Base-by-base conservation (phyloP, 2,329 filamentous ascomycete species). In the Talaromyces amestolkiae region DNA sequence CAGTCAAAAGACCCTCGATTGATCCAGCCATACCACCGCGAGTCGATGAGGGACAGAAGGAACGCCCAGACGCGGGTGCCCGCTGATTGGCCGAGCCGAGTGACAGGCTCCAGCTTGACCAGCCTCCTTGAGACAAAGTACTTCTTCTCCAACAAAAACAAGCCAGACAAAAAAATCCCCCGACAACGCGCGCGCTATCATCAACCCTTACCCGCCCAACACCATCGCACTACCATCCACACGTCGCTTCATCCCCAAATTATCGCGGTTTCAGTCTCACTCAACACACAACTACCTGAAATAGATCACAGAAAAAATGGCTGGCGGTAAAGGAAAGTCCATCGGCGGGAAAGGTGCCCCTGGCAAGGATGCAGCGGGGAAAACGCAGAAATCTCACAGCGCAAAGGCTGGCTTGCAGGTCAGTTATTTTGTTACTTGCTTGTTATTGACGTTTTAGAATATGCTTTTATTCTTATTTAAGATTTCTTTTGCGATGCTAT, bases 331-430 rank as follows among this genome's bases (percentile, higher is more conserved):
- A 86, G 93, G 93, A 86, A 96, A 93, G 85, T 92, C 89, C 70
- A 87, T 90, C 72, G 93, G 93, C 74, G 93, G 93, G 77, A 97
- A 96, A 88, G 93, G 90, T 66, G 91, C 91, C 74, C 91, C 91
- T 73, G 65, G 65, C 65, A 95, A 95, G 85, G 86, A 87, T 70
- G 87, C 85, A 74, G 89, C 88, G 78, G 91, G 91, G 84, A 97
- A 97, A 85, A 90, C 91, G 77, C 91, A 96, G 83, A 96, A 95
- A 83, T 89, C 87, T 74, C 93, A 97, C 85, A 97, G 93, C 74
- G 92, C 92, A 76, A 93, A 95, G 81, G 93, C 93, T 78, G 93
- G 93, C 78, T 87, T 97, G 72, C 93, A 97, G 90, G 93, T 97
- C 45, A 69, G 68, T 54, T 68, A 6, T 61, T 58, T 58, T 33